Base-by-base conservation (phyloP, 202 grass and related monocot species). In the Panicum virgatum region DNA sequence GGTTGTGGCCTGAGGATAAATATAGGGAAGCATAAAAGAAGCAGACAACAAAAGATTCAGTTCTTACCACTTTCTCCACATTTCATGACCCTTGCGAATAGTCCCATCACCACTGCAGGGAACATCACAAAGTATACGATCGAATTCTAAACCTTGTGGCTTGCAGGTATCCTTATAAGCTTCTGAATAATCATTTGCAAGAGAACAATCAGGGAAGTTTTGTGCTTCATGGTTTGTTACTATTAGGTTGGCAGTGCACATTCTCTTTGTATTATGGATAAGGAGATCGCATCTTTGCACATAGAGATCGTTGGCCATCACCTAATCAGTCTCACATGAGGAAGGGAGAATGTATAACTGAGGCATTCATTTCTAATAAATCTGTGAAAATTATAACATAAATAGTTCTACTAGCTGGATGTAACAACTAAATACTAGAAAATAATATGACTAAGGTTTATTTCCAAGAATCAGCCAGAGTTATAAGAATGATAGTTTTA, bases 51-150 rank as follows among this genome's bases (percentile, higher is more conserved):
- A 61, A 66, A 73, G 40, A 58, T 79, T 16, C 51, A 82, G 27
- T 66, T 43, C 15, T 76, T 82, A 98, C 96, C 96, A 98, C 44
- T 93, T 98, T 77, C 92, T 93, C 96, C 96, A 98, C 53, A 95
- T 90, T 66, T 88, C 82, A 76, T 94, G 90, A 78, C 87, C 87
- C 65, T 98, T 95, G 36, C 87, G 85, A 36, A 98, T 86, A 75
- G 96, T 98, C 29, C 96, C 96, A 88, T 98, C 96, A 75, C 96
- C 96, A 78, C 96, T 91, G 76, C 96, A 98, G 62, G 96, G 96
- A 58, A 98, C 96, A 87, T 98, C 96, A 81, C 96, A 98, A 66
- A 98, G 89, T 75, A 98, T 78, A 42, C 92, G 73, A 62, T 95
- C 96, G 29, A 95, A 95, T 74, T 91, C 73, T 66, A 94, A 77